These are phyloP conservation scores for Paratrypanosoma confusum DNA, from an alignment of 208 protist genomes.

Conservation along the genomic window DNA sequence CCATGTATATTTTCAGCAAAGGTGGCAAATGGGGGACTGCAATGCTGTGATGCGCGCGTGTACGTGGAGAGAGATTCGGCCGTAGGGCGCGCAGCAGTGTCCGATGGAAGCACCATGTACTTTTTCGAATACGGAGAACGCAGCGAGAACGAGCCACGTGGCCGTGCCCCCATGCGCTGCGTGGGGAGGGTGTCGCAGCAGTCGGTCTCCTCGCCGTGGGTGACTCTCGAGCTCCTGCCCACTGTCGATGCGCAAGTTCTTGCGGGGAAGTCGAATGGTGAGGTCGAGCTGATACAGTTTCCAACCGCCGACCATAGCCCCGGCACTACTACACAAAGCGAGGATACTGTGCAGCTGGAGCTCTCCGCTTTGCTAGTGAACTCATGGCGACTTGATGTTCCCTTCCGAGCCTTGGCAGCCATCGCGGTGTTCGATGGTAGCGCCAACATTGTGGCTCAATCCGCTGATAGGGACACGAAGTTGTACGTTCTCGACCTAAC, in stretches of 20 bases:
- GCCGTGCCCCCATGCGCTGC: too few species aligned
- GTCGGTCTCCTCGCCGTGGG: too few species aligned
- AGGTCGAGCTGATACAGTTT: conserved; percentile 37
- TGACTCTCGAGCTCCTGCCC: too few species aligned
- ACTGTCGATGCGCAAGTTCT: conserved; percentile 20
- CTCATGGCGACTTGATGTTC: conserved; percentile 75
- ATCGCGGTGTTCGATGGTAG: conserved; percentile 30
- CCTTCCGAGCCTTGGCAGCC: conserved; percentile 35
- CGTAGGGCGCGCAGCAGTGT: too few species aligned
- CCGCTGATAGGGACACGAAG: conserved; percentile 75
- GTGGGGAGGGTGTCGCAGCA: too few species aligned
- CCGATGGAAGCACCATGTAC: too few species aligned
- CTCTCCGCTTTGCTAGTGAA: conserved; percentile 23
- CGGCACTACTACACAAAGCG: conserved; percentile 2
- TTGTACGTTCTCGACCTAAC: conserved; percentile 63
- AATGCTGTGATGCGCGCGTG: too few species aligned
- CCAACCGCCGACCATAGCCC: conserved; percentile 1
- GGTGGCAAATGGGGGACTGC: too few species aligned
- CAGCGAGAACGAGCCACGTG: too few species aligned
- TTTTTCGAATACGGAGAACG: too few species aligned
- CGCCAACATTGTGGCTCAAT: conserved; percentile 63
- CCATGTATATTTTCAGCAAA: too few species aligned
- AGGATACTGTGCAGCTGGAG: conserved; percentile 6
- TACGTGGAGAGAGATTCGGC: too few species aligned
- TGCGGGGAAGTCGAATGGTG: conserved; percentile 40